phyloP scores from a whole-genome alignment of 345 rosid species.

The Pistacia integerrima region DNA sequence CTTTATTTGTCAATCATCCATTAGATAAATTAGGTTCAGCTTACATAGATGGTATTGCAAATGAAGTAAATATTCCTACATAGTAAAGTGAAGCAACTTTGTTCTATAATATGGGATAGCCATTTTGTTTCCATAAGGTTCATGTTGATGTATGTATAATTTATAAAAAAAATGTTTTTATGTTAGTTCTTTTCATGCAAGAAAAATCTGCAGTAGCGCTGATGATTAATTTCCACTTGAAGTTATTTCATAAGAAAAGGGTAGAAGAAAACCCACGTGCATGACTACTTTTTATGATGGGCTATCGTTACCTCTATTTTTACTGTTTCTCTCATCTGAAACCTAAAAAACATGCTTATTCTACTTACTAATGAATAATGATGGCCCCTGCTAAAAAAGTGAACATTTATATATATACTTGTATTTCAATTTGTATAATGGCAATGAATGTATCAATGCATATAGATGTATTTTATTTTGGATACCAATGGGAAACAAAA shows the following conservation, averaged over 20 bases:
- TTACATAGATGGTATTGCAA: background rate
- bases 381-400: background rate
- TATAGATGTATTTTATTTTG: background rate
- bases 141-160: background rate
- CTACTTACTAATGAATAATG: background rate
- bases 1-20: background rate
- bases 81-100: background rate
- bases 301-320: background rate
- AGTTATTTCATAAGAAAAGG: background rate
- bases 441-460: background rate
- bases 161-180: background rate
- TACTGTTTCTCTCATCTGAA: background rate
- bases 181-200: background rate
- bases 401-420: background rate
- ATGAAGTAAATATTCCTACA: background rate
- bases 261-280: background rate
- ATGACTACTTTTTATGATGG: background rate
- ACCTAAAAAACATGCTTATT: background rate
- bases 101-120: background rate
- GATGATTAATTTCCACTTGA: background rate
- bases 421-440: background rate
- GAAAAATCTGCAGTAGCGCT: background rate
- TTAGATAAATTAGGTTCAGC: background rate
- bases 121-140: background rate
- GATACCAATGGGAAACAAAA: background rate